Evolutionary conservation across 208 protist species (phyloP).

Genomic region (Wallacemonas rigidus): DNA sequence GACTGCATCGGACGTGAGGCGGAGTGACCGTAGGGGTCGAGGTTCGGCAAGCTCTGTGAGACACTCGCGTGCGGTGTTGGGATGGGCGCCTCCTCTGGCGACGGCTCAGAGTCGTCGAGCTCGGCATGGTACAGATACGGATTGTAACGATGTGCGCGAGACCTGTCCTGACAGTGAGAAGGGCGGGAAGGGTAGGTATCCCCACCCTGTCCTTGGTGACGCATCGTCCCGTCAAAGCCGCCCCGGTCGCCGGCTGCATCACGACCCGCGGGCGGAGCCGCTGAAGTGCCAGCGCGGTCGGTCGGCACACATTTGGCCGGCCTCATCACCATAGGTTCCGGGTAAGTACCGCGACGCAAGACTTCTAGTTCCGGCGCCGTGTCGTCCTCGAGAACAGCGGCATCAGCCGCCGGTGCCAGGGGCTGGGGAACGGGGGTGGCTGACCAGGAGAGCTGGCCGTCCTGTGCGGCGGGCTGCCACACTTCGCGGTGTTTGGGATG

Average conservation of each 20-base stretch:
- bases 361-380: background rate
- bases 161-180: background rate
- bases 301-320: background rate
- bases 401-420: background rate
- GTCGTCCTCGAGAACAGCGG: conserved; percentile 6
- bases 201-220: too few relatives aligned
- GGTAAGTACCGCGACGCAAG: conserved; percentile 3
- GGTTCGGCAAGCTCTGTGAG: background rate
- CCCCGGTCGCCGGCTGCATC: too few relatives aligned
- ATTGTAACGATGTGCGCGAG: background rate
- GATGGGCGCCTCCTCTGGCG: background rate
- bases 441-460: conserved; percentile 1
- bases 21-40: background rate
- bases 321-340: background rate
- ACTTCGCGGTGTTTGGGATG: background rate
- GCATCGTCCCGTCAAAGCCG: too few relatives aligned
- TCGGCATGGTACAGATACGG: background rate
- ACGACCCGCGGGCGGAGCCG: too few relatives aligned
- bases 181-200: too few relatives aligned
- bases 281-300: background rate
- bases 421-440: background rate
- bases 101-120: conserved; percentile 3
- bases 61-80: conserved; percentile 6
- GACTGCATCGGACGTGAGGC: too few relatives aligned
- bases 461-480: background rate